Evolutionary conservation across 2,329 filamentous ascomycete species (phyloP).

Genomic region (Fusarium coffeatum): DNA sequence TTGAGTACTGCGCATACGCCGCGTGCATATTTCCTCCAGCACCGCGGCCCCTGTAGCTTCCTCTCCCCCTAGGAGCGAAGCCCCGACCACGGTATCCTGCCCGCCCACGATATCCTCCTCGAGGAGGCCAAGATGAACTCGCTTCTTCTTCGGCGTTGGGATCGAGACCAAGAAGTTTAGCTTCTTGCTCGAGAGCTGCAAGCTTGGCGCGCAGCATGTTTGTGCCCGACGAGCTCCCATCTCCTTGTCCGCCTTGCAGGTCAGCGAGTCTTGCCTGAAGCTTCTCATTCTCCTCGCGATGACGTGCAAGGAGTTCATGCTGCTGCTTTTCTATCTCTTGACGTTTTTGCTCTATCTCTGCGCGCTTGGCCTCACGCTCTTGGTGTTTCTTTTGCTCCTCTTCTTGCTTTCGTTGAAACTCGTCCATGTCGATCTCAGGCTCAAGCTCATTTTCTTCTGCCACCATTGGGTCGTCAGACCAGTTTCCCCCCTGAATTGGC

Average conservation of each 20-base stretch:
- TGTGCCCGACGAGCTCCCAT: conserved; percentile 60
- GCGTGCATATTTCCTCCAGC: conserved; percentile 61
- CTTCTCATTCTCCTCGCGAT: conserved; percentile 74
- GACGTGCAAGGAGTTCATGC: conserved; percentile 69
- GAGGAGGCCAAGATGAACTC: conserved; percentile 32
- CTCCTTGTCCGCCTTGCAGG: conserved; percentile 47
- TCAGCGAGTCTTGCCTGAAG: conserved; percentile 65
- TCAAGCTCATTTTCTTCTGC: conserved; percentile 49
- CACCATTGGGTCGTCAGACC: conserved; percentile 35
- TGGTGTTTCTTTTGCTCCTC: conserved; percentile 78
- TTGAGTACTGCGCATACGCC: conserved; percentile 71
- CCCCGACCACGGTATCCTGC: conserved; percentile 41
- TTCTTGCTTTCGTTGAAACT: conserved; percentile 74
- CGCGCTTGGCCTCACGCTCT: conserved; percentile 71
- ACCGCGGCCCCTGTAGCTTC: conserved; percentile 56
- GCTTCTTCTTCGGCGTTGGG: conserved; percentile 62
- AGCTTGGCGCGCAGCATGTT: conserved; percentile 77
- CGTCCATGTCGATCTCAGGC: conserved; percentile 74
- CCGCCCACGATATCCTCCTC: conserved; percentile 51
- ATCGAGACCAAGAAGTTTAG: conserved; percentile 75
- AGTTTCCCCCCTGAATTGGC: conserved; percentile 45
- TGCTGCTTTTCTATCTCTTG: conserved; percentile 74
- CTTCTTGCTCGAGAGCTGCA: conserved; percentile 78
- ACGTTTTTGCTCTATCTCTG: conserved; percentile 71
- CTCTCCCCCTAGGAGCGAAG: conserved; percentile 53